phyloP scores from a whole-genome alignment of 495 filamentous ascomycete species.

The Cenococcum geophilum region DNA sequence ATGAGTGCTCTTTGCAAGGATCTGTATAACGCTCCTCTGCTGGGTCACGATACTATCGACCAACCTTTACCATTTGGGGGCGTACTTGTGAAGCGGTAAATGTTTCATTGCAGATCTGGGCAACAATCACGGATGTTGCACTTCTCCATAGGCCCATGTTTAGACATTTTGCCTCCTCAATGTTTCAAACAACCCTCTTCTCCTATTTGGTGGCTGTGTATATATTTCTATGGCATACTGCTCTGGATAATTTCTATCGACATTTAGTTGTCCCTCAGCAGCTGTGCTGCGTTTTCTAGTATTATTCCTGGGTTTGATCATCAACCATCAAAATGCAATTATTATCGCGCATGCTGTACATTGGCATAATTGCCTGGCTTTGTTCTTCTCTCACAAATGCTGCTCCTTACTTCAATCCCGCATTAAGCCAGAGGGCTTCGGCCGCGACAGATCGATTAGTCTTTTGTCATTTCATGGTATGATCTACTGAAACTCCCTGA shows the following conservation, averaged over 20 bases:
- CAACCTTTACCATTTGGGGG: not conserved
- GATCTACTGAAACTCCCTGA: slow-evolving; percentile 10
- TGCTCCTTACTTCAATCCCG: not conserved
- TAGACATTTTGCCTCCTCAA: not conserved
- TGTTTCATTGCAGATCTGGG: not conserved
- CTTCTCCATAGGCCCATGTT: not conserved
- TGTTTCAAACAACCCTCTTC: not conserved
- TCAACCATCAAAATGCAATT: not conserved
- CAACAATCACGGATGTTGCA: not conserved
- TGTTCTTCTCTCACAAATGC: not conserved
- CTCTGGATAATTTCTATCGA: too few species aligned
- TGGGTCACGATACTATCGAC: not conserved
- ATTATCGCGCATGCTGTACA: not conserved
- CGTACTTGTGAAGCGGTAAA: not conserved
- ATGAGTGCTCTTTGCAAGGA: not conserved
- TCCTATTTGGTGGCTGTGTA: too few species aligned
- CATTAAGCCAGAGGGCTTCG: not conserved
- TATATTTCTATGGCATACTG: too few species aligned
- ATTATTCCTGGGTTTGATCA: not conserved
- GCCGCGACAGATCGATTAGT: slow-evolving; percentile 37
- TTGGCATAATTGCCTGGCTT: not conserved
- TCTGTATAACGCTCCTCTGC: not conserved
- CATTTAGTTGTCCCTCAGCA: too few species aligned
- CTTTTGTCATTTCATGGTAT: slow-evolving; percentile 57
- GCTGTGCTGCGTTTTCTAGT: too few species aligned